Base-by-base conservation (phyloP, 345 rosid genomes). In the Populus alba region DNA sequence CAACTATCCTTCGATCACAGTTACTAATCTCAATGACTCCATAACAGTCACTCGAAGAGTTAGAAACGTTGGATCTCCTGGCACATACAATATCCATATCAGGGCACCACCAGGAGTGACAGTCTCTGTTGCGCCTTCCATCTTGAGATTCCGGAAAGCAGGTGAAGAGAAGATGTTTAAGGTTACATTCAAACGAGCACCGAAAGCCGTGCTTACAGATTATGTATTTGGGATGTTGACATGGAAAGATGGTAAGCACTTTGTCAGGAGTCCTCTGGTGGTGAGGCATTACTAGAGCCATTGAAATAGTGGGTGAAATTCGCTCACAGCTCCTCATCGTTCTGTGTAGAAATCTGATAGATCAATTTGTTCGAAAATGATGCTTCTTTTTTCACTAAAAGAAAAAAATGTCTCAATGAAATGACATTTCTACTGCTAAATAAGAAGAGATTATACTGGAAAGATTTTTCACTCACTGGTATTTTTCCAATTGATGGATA, bases 1-100 rank as follows among this genome's bases (percentile, higher is more conserved):
- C 68, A 91, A 91, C 88, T 87, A 89, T 82, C 92, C 94, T 22
- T 86, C 92, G 11, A 82, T 91, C 72, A 18, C 89, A 16, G 71
- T 87, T 70, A 80, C 79, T 1, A 23, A 66, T 18, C 86, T 89
- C 4, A 57, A n/a, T 1, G 75, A 57, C 68, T 11, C 78, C 0
- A 27, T 61, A 9, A 81, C 81, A 2, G 68, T 88, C 9, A 78
- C 72, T 6, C 59, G 91, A 66, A 81, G 47, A 51, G 80, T 88
- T 5, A 88, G 74, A 77, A 91, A 91, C n/a, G 93, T 89, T 0
- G 91, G 90, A 1, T 9, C 83, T 13, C 85, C 91, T 0, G 85
- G 87, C 1, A 80, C 76, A 5, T 89, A 89, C 61, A 16, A 11
- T 3, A 84, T 69, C 9, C 43, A 5, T 2, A 77, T 86, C 7